Evolutionary conservation across 1,284 basidiomycete species (phyloP), one percentile per base, ranked within the genome.

Genomic region (Fistulinella cinereoalba): DNA sequence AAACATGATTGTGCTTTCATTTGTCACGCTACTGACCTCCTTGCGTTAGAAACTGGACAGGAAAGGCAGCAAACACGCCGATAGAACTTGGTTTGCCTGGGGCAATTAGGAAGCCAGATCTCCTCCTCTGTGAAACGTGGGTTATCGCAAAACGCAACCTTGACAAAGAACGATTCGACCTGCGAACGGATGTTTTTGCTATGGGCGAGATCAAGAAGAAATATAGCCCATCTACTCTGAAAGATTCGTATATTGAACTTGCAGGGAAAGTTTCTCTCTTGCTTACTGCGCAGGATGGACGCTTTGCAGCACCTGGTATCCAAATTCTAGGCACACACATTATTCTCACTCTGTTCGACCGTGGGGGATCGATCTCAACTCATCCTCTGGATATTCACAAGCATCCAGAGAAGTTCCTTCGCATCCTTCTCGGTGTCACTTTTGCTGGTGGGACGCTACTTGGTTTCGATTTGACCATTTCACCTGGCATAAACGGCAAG

Each of bases 201-300:
- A 1, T 52, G 3, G 32, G 41, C 0, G n/a, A 46, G 28, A 23
- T 49, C 27, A 51, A 45, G 25, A 37, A 40, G 34, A 37, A 15
- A 3, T 18, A 25, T 1, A 42, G 13, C 6, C 1, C 16, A 0
- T 31, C 33, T 15, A 43, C n/a, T 2, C 23, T 13, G 3, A 44
- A 40, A 16, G 31, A 22, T 2, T 48, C 40, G 3, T 51, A 9
- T 16, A 15, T 43, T 1, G 44, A 51, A 42, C 31, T 43, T 4
- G 36, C 50, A 6, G 24, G 28, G 0, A 44, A 47, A 10, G 36
- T 16, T 0, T 10, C 19, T 0, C 45, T 37, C 3, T n/a, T 43
- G 4, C 25, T 49, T 2, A 28, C 49, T 2, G 23, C 18, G 19
- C 27, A 49, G 27, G 46, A 51, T 25, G 39, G 47, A 1, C 9